Conservation (phyloP, 176 grass and related monocot species). For the Phoenix dactylifera region DNA sequence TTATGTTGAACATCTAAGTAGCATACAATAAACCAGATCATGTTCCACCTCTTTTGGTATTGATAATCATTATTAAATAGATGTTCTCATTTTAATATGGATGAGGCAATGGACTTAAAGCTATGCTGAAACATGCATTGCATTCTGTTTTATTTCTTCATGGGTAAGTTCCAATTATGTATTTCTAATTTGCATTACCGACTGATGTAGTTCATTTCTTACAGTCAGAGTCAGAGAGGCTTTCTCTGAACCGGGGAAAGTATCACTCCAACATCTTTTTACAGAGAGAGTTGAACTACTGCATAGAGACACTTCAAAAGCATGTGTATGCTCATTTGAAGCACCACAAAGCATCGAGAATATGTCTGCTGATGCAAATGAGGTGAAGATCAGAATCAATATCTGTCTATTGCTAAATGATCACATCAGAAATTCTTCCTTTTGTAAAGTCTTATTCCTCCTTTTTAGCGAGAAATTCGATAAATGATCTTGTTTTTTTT, state of each 20-base stretch:
- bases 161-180: no score
- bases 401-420: not conserved
- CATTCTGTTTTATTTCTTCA: no score
- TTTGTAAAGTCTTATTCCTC: not conserved
- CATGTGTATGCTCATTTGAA: constrained; percentile 14
- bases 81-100: no score
- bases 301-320: not conserved
- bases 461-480: not conserved
- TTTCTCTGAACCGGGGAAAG: constrained; percentile 7
- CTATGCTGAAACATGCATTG: no score
- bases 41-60: no score
- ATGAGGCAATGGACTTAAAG: no score
- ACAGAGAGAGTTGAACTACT: not conserved
- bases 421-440: constrained; percentile 6
- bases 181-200: no score
- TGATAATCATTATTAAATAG: no score
- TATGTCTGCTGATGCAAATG: constrained; percentile 12
- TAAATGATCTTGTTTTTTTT: no score
- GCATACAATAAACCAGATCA: no score
- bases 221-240: constrained; percentile 24
- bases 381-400: constrained; percentile 14
- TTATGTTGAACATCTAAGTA: no score
- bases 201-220: not conserved
- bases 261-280: constrained; percentile 26
- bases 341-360: constrained; percentile 28